Percentiles rank a stretch among this genome's conserved stretches.
phyloP scores from a whole-genome alignment of 768 basidiomycete species.

The Amanita jacksonii region DNA sequence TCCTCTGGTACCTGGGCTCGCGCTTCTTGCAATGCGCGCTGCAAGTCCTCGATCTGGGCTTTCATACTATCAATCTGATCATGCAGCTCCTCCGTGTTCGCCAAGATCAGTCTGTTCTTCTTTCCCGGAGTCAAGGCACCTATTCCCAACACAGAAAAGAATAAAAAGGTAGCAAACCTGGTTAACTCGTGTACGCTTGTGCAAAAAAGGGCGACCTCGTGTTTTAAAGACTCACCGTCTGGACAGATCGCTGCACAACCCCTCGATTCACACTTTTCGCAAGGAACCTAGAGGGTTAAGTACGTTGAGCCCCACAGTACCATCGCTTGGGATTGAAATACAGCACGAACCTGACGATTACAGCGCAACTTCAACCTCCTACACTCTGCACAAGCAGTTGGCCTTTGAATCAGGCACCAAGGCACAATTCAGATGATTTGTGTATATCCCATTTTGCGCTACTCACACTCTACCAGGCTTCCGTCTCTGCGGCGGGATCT shows the following conservation, averaged over 20 bases:
- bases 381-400: conserved; percentile 44
- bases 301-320: neutral
- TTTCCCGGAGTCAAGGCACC: conserved; percentile 49
- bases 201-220: too few relatives aligned
- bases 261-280: conserved; percentile 67
- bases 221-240: conserved; percentile 35
- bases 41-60: conserved; percentile 50
- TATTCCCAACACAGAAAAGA: conserved; percentile 13
- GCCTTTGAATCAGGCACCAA: conserved; percentile 19
- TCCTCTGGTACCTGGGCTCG: conserved; percentile 39
- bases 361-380: conserved; percentile 56
- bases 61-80: conserved; percentile 48
- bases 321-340: neutral
- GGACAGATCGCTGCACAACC: conserved; percentile 73
- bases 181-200: neutral
- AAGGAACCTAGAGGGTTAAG: conserved; percentile 45
- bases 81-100: conserved; percentile 66
- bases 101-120: conserved; percentile 52
- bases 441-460: conserved; percentile 2
- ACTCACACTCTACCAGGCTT: conserved; percentile 39
- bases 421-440: neutral
- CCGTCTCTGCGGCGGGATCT: conserved; percentile 16
- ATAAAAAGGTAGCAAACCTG: neutral
- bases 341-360: conserved; percentile 43
- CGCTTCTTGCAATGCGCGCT: conserved; percentile 42